A percentile compares a stretch with the other conserved stretches of the same genome.
These are phyloP conservation scores for Dacryopinax spathularia DNA, from an alignment of 768 basidiomycete genomes.

Conservation along the genomic window DNA sequence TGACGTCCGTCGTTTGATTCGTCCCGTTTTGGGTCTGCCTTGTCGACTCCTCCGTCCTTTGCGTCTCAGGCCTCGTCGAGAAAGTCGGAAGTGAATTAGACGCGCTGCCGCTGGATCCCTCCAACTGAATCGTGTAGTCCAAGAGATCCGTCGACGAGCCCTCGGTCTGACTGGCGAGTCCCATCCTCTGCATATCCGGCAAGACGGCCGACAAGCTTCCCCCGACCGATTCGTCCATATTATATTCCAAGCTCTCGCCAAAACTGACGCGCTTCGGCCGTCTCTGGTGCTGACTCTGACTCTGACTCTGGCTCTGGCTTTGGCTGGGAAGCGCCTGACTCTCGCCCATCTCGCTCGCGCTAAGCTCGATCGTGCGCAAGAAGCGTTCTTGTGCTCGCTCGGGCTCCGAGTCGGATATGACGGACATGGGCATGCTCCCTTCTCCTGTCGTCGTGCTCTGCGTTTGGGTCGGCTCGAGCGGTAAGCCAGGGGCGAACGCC, in stretches of 20 bases:
- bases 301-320: too few relatives aligned
- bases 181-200: not conserved
- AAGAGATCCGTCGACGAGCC: not conserved
- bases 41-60: not conserved
- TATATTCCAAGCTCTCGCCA: too few relatives aligned
- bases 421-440: not conserved
- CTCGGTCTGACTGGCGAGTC: not conserved
- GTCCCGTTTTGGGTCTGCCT: not conserved
- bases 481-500: not conserved
- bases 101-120: not conserved
- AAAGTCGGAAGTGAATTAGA: too few relatives aligned
- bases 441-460: not conserved
- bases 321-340: not conserved
- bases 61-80: not conserved
- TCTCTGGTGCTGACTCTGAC: too few relatives aligned
- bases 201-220: not conserved
- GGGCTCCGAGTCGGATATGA: constrained; percentile 1
- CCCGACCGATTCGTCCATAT: too few relatives aligned
- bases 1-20: not conserved
- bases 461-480: not conserved
- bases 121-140: not conserved
- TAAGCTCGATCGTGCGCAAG: not conserved
- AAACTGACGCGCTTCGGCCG: too few relatives aligned
- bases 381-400: not conserved
- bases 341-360: not conserved